Evolutionary conservation across 2,329 filamentous ascomycete genomes (phyloP).

Genomic region (Botryotinia narcissicola): DNA sequence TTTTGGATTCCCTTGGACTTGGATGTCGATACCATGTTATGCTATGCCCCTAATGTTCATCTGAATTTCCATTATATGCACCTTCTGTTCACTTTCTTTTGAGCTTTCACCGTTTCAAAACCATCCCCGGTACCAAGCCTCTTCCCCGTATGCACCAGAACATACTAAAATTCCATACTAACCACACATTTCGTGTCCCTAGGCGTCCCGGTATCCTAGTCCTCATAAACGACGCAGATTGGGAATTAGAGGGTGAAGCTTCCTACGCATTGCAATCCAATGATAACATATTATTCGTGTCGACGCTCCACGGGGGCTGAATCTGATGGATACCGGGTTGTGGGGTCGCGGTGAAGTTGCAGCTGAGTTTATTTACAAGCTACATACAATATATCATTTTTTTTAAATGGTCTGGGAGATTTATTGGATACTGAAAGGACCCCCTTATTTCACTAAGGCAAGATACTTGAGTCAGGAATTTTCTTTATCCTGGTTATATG

Average conservation of each 20-base stretch:
- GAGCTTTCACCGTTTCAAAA: neutral
- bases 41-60: conserved; percentile 17
- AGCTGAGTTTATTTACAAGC: neutral
- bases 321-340: conserved; percentile 6
- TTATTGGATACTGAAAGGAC: neutral
- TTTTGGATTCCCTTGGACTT: neutral
- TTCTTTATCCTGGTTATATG: neutral
- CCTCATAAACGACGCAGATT: conserved; percentile 95
- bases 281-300: conserved; percentile 94
- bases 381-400: conserved; percentile 1
- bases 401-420: neutral
- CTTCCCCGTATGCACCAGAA: conserved; percentile 4
- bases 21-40: neutral
- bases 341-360: neutral
- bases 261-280: conserved; percentile 76
- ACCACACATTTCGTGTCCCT: conserved; percentile 30
- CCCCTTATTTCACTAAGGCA: neutral
- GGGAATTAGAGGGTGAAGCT: conserved; percentile 96
- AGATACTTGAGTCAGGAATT: neutral
- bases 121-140: neutral
- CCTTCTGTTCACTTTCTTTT: neutral
- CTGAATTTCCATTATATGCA: neutral
- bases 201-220: conserved; percentile 95
- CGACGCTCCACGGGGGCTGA: conserved; percentile 90
- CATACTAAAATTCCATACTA: conserved; percentile 28